phyloP scores from a whole-genome alignment of 805 yeast species.

The Candida wancherniae region DNA sequence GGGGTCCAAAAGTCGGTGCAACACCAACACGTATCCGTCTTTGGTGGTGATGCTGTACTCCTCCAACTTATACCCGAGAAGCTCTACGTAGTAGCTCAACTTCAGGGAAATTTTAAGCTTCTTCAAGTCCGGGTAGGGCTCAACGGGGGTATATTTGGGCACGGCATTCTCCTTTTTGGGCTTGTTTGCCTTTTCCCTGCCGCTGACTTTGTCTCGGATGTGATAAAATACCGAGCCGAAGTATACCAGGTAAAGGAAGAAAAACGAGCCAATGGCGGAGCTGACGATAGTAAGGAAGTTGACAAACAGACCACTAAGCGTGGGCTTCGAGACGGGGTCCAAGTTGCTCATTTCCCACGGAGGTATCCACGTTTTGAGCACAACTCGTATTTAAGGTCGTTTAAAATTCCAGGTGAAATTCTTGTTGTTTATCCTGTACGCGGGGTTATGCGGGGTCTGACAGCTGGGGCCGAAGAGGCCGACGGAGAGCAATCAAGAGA shows the following conservation, averaged over 20 bases:
- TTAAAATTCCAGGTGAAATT: no score
- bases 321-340: constrained; percentile 7
- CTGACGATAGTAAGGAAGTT: constrained; percentile 19
- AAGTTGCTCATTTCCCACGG: constrained; percentile 9
- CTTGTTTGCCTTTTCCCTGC: constrained; percentile 25
- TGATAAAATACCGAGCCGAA: constrained; percentile 30
- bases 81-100: constrained; percentile 61
- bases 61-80: constrained; percentile 55
- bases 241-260: constrained; percentile 23
- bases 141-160: constrained; percentile 26
- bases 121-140: constrained; percentile 33
- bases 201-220: constrained; percentile 23
- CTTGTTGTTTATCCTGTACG: no score
- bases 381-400: no score
- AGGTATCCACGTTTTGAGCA: no score
- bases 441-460: no score
- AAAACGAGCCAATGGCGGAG: constrained; percentile 26
- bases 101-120: constrained; percentile 36
- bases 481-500: no score
- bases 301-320: constrained; percentile 19
- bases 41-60: constrained; percentile 60
- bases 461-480: no score
- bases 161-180: constrained; percentile 19
- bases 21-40: constrained; percentile 72
- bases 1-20: constrained; percentile 61